phyloP scores from a whole-genome alignment of 768 basidiomycete species.

The Artomyces pyxidatus region DNA sequence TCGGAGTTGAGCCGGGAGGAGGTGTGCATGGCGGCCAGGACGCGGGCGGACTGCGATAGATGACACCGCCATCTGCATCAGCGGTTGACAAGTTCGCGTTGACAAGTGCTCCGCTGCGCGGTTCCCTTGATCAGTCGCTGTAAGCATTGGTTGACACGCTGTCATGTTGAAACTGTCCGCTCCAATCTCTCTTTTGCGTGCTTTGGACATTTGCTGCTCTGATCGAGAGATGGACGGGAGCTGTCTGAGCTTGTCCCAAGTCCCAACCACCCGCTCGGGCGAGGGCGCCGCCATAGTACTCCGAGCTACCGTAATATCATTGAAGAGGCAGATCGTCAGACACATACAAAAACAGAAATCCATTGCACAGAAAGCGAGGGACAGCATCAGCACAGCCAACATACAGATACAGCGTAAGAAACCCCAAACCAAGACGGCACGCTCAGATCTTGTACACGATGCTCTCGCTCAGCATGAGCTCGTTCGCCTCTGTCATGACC shows the following conservation, averaged over 20 bases:
- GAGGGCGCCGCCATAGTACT: too few species aligned
- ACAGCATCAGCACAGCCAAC: background rate
- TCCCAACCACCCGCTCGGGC: too few species aligned
- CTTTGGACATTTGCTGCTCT: too few species aligned
- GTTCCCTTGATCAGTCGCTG: too few species aligned
- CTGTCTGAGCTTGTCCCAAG: too few species aligned
- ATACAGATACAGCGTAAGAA: background rate
- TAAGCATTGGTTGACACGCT: too few species aligned
- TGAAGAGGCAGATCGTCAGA: background rate
- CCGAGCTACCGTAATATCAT: background rate
- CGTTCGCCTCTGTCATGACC: conserved; percentile 69
- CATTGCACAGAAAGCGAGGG: background rate
- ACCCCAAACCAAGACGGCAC: background rate
- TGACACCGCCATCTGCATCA: too few species aligned
- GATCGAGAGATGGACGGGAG: too few species aligned
- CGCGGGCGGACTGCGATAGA: conserved; percentile 31
- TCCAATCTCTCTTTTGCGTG: too few species aligned
- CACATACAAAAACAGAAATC: background rate
- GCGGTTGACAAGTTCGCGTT: too few species aligned
- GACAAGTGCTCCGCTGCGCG: too few species aligned
- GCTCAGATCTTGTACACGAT: conserved; percentile 76
- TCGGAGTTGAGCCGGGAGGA: conserved; percentile 58
- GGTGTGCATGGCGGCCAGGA: conserved; percentile 45
- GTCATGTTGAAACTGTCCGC: too few species aligned
- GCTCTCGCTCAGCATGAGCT: conserved; percentile 84